Conservation (phyloP, 140 eudicot species). For the Senecio squalidus region DNA sequence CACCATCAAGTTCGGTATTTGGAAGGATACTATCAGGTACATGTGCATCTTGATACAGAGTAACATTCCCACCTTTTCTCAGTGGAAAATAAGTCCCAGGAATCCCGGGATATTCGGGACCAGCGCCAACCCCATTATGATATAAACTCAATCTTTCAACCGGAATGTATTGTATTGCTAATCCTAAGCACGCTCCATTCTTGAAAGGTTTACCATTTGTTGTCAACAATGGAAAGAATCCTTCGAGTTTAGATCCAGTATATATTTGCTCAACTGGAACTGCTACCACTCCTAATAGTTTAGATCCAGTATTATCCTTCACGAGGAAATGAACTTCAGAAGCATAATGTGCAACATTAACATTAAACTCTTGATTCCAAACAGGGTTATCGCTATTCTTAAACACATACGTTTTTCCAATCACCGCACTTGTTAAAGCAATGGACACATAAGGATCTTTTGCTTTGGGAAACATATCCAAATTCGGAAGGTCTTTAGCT, state of each 20-base stretch:
- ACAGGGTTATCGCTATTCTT: constrained; percentile 68
- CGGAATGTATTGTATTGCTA: constrained; percentile 61
- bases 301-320: constrained; percentile 92
- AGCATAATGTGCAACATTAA: constrained; percentile 81
- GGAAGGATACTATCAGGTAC: constrained; percentile 74
- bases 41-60: constrained; percentile 96
- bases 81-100: constrained; percentile 85
- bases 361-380: constrained; percentile 78
- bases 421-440: constrained; percentile 51
- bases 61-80: constrained; percentile 76
- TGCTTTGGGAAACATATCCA: constrained; percentile 82
- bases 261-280: constrained; percentile 64
- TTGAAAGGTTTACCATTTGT: constrained; percentile 61
- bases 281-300: constrained; percentile 70
- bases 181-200: constrained; percentile 64
- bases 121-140: constrained; percentile 74
- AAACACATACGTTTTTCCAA: constrained; percentile 83
- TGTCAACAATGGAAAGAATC: constrained; percentile 58
- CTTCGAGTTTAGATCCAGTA: constrained; percentile 50
- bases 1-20: constrained; percentile 54
- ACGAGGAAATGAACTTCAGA: constrained; percentile 76
- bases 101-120: constrained; percentile 73
- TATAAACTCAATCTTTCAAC: constrained; percentile 52
- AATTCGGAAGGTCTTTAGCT: constrained; percentile 83
- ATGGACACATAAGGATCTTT: constrained; percentile 84